Evolutionary conservation across 2,329 filamentous ascomycete genomes (phyloP), one percentile per base, ranked within the genome.

Genomic region (Diaporthe citrichinensis): DNA sequence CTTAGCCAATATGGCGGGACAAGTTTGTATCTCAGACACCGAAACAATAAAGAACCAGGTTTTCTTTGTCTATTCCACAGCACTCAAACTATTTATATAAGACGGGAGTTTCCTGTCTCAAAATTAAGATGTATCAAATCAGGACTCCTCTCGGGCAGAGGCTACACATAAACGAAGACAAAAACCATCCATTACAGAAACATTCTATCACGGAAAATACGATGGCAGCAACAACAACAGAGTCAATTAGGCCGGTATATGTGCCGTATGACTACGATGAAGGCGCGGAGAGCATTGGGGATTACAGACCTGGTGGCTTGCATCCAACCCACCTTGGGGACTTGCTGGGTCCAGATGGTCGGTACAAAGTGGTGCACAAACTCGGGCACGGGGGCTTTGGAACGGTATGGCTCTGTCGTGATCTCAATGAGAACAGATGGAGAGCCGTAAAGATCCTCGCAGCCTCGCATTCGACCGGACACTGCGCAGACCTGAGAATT

Each of bases 251-350:
- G 23, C 59, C 59, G 8, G 59, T 65, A 4, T 65, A 46, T 15
- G 59, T 65, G 15, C 59, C 59, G 5, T 28, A 12, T 1, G 59
- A 31, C 59, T 65, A 28, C 15, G 59, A 65, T 46, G 25, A 12
- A 2, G 25, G 39, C 7, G 59, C 39, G 6, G 59, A 65, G 15
- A 46, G 25, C 8, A 65, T 65, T 6, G 25, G 46, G 8, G 59
- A 46, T 7, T 65, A 65, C 25, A 65, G 28, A n/a, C 59, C 59
- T 4, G 59, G 59, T 12, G 59, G 59, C 3, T 28, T 65, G 8
- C 59, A 65, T 41, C 59, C 59, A 1, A 65, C 59, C 14, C 59
- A 65, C 15, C 59, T 65, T 4, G 59, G 59, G 8, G 59, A 65
- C 25, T 12, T 65, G 6, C 20, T 65, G 15, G 59, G 59, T 20